Evolutionary conservation across 176 grass and related monocot species (phyloP).

Genomic region (Ampelocalamus luodianensis): DNA sequence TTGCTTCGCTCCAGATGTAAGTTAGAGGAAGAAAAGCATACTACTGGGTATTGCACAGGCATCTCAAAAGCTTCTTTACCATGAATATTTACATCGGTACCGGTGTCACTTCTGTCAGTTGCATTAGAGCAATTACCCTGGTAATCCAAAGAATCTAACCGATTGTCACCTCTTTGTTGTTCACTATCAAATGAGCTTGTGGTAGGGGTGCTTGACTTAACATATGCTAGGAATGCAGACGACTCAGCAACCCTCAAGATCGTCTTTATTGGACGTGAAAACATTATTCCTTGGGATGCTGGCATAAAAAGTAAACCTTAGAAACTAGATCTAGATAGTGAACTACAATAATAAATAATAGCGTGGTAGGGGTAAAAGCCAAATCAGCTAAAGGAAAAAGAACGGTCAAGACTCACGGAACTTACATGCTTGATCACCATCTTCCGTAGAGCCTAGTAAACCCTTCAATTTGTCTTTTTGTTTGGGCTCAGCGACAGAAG

Average conservation of each 20-base stretch:
- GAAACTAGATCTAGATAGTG: slow-evolving; percentile 13
- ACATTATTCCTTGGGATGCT: slow-evolving; percentile 63
- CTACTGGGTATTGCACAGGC: slow-evolving; percentile 52
- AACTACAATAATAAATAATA: slow-evolving; percentile 29
- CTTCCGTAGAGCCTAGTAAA: slow-evolving; percentile 13
- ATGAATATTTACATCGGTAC: slow-evolving; percentile 40
- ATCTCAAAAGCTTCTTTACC: slow-evolving; percentile 46
- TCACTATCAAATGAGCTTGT: slow-evolving; percentile 47
- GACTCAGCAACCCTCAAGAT: slow-evolving; percentile 79
- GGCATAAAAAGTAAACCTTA: slow-evolving; percentile 40
- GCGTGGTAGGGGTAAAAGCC: not conserved
- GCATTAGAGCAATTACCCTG: slow-evolving; percentile 38
- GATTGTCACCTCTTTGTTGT: slow-evolving; percentile 51
- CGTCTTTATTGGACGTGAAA: slow-evolving; percentile 74
- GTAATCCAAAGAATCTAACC: slow-evolving; percentile 41
- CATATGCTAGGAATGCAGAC: slow-evolving; percentile 94
- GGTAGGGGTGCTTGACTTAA: slow-evolving; percentile 59
- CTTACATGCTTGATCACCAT: slow-evolving; percentile 58
- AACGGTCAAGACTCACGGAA: not conserved
- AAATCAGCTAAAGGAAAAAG: not conserved
- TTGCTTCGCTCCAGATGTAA: slow-evolving; percentile 62
- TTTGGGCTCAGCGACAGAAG: slow-evolving; percentile 30
- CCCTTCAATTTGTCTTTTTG: slow-evolving; percentile 36
- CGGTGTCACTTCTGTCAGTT: slow-evolving; percentile 46
- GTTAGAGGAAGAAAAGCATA: slow-evolving; percentile 66